Conservation (phyloP, 768 basidiomycete genomes). For the Hirschioporus abietinus region DNA sequence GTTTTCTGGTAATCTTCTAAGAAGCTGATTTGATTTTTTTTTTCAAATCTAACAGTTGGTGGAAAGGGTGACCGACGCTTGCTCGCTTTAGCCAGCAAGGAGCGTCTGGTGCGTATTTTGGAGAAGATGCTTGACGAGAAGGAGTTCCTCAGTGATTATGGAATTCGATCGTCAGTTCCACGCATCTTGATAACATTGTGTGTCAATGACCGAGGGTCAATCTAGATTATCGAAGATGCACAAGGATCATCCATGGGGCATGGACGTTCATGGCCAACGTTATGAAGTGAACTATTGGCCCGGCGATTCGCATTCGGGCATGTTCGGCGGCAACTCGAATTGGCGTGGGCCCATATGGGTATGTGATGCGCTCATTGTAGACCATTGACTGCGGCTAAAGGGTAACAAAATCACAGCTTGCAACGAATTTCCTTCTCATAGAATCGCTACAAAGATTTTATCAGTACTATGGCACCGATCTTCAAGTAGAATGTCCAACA, state of each 20-base stretch:
- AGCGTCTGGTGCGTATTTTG: conserved; percentile 79
- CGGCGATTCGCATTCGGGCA: conserved; percentile 92
- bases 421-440: conserved; percentile 92
- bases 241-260: conserved; percentile 90
- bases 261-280: conserved; percentile 86
- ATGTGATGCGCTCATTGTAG: background rate
- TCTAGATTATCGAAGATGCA: conserved; percentile 82
- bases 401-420: conserved; percentile 59
- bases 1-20: background rate
- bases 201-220: background rate
- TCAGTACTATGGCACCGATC: conserved; percentile 91
- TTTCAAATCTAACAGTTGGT: conserved; percentile 32
- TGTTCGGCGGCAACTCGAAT: conserved; percentile 99
- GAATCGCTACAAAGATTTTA: conserved; percentile 97
- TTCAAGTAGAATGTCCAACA: conserved; percentile 92
- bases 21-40: conserved; percentile 5
- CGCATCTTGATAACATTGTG: background rate
- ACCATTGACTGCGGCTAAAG: background rate
- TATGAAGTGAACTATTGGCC: conserved; percentile 98
- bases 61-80: conserved; percentile 86
- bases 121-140: conserved; percentile 97
- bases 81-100: conserved; percentile 87
- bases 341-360: conserved; percentile 86
- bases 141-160: conserved; percentile 94
- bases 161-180: conserved; percentile 82